phyloP scores from a whole-genome alignment of 73 alveolate genomes.

The Paraurostyla sp. region DNA sequence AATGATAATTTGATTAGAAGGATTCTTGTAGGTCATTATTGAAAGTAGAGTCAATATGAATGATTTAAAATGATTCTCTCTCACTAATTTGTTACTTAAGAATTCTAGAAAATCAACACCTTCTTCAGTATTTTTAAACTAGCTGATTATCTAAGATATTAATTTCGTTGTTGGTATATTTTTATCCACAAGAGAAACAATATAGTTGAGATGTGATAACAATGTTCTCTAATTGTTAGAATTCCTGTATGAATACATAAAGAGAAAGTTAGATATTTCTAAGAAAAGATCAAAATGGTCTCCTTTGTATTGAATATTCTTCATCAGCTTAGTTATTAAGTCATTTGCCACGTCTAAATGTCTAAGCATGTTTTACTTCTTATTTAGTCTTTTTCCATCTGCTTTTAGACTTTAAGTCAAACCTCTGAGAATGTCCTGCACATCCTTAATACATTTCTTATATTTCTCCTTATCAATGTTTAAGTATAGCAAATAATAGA shows the following conservation, averaged over 20 bases:
- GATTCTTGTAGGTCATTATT: background rate
- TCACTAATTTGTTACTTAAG: constrained; percentile 14
- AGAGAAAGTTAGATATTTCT: constrained; percentile 51
- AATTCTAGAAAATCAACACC: constrained; percentile 59
- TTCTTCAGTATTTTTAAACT: constrained; percentile 11
- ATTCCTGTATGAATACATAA: constrained; percentile 40
- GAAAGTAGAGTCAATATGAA: constrained; percentile 29
- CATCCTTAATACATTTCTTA: constrained; percentile 56
- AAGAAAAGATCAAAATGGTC: constrained; percentile 54
- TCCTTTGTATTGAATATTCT: constrained; percentile 26
- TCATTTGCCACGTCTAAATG: constrained; percentile 60
- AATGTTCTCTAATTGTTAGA: constrained; percentile 46
- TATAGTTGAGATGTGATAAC: constrained; percentile 53
- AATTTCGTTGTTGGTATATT: constrained; percentile 54
- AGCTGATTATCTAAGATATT: constrained; percentile 27
- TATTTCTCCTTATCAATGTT: constrained; percentile 62
- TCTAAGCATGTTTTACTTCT: constrained; percentile 61
- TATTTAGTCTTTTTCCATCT: background rate
- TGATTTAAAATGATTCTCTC: constrained; percentile 25
- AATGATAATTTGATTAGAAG: constrained; percentile 11
- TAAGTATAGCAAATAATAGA: constrained; percentile 49
- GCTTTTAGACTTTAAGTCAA: background rate
- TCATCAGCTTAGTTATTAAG: constrained; percentile 35
- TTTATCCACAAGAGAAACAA: constrained; percentile 44
- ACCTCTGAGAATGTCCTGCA: constrained; percentile 34